Evolutionary conservation across 108 stramenopile genomes (phyloP).

Genomic region (Licmophora abbreviata): DNA sequence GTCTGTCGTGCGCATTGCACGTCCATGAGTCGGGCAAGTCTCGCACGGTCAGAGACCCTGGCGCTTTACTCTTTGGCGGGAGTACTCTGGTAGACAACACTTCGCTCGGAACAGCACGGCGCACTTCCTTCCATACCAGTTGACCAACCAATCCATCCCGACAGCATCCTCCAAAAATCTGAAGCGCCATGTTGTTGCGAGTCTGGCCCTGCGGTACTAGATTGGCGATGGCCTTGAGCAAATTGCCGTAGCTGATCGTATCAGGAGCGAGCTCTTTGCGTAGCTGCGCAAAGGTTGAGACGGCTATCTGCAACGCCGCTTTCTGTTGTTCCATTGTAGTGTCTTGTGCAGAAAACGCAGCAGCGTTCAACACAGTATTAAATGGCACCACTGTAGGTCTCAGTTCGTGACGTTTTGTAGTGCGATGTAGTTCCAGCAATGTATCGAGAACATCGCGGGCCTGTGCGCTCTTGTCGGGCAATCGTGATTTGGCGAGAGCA

Average conservation of each 20-base stretch:
- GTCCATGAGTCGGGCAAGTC: slow-evolving; percentile 45
- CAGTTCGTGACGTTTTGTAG: slow-evolving; percentile 16
- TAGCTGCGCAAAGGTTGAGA: slow-evolving; percentile 32
- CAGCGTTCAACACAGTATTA: slow-evolving; percentile 65
- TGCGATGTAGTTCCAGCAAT: slow-evolving; percentile 25
- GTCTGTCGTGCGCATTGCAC: slow-evolving; percentile 12
- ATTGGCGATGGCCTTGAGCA: slow-evolving; percentile 54
- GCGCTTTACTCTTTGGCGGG: slow-evolving; percentile 7
- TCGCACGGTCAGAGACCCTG: slow-evolving; percentile 13
- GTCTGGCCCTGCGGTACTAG: slow-evolving; percentile 40
- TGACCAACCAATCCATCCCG: slow-evolving; percentile 52
- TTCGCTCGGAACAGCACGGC: slow-evolving; percentile 28
- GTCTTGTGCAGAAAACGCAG: slow-evolving; percentile 49
- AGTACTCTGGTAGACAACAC: slow-evolving; percentile 18
- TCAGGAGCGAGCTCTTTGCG: slow-evolving; percentile 25
- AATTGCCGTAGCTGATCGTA: slow-evolving; percentile 53
- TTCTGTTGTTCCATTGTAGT: slow-evolving; percentile 29
- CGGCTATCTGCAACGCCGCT: slow-evolving; percentile 42
- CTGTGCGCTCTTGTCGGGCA: slow-evolving; percentile 34
- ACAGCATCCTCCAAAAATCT: slow-evolving; percentile 37
- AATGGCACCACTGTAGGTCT: slow-evolving; percentile 42
- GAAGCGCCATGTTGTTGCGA: slow-evolving; percentile 38
- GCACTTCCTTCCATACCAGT: slow-evolving; percentile 52
- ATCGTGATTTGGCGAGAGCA: slow-evolving; percentile 53
- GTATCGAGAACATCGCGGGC: slow-evolving; percentile 26